These are phyloP conservation scores for Eimeria tenella DNA, from an alignment of 169 alveolate species.

Conservation along the genomic window DNA sequence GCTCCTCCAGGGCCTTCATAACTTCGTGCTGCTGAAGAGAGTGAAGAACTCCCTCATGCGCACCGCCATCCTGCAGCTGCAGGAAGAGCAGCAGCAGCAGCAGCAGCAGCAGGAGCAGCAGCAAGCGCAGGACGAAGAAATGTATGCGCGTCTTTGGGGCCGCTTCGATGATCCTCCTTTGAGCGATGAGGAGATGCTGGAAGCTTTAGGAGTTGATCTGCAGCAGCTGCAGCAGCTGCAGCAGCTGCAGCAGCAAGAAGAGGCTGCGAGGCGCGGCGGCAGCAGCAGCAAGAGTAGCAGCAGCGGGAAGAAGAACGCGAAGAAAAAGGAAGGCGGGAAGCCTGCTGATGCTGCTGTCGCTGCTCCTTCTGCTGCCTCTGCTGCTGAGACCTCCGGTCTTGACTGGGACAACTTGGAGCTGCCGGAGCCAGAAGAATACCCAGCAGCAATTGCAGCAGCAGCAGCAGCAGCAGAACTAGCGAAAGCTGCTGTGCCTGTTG, in stretches of 20 bases:
- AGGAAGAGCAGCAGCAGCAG: conserved; percentile 64
- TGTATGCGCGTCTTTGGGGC: conserved; percentile 65
- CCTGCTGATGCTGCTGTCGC: background rate
- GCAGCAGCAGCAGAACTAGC: conserved; percentile 54
- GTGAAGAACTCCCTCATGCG: conserved; percentile 35
- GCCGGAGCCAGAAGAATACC: conserved; percentile 46
- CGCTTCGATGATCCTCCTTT: conserved; percentile 54
- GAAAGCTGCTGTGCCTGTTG: background rate
- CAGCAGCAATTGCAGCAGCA: conserved; percentile 48
- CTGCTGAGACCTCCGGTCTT: background rate
- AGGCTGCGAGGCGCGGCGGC: conserved; percentile 16
- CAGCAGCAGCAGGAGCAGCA: conserved; percentile 7
- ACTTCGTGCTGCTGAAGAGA: conserved; percentile 52
- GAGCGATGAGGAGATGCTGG: conserved; percentile 28
- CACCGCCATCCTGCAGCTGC: conserved; percentile 49
- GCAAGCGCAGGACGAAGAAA: conserved; percentile 16
- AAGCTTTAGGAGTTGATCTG: background rate
- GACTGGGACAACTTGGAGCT: background rate
- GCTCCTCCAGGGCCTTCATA: conserved; percentile 2
- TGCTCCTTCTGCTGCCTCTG: background rate
- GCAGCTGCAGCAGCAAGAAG: conserved; percentile 52
- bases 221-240: conserved; percentile 35
- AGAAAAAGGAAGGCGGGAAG: conserved; percentile 40
- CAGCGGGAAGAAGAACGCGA: conserved; percentile 3
- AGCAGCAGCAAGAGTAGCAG: conserved; percentile 11